Evolutionary conservation across 1,284 basidiomycete species (phyloP), one percentile per base, ranked within the genome.

Genomic region (Tranzscheliella williamsii): DNA sequence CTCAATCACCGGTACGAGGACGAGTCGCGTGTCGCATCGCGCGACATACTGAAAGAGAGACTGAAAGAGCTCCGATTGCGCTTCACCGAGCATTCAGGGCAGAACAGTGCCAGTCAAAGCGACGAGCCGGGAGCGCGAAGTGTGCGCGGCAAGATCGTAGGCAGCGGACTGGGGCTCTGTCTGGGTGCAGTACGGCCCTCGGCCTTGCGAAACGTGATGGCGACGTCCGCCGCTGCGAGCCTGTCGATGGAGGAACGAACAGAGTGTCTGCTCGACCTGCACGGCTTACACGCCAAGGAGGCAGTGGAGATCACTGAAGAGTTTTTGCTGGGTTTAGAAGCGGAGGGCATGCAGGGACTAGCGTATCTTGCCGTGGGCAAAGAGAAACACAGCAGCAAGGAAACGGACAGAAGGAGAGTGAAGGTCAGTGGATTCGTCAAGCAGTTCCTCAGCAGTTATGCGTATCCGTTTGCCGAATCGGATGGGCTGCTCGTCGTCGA

Each of bases 311-410:
- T 96, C 23, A 78, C 93, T 54, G 91, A 95, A 72, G 86, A 90
- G 70, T 97, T 95, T 77, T 81, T 98, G 65, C 83, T 68, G 33
- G 40, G 78, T 86, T 82, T 95, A 53, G 92, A 95, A 78, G 82
- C 83, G 22, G 91, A 94, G 73, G 85, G 86, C 71, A 92, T 87
- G 27, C 61, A 70, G 60, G 89, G 93, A 84, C 16, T 79, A 33
- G 75, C 75, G 1, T 98, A 89, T 76, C 79, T 91, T 20, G 84
- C 97, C 24, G 90, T 97, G 4, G 94, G 95, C 9, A 91, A 95
- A 78, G 91, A 93, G 78, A 93, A 91, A 79, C 94, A 97, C 76
- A 91, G 90, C 1, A 92, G 90, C 2, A 88, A 85, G 23, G 90
- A 92, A 72, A 81, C 84, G 13, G 84, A 82, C 12, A 84, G 90